These are phyloP conservation scores for Verbena officinalis DNA, from an alignment of 257 asterid species.

Conservation along the genomic window DNA sequence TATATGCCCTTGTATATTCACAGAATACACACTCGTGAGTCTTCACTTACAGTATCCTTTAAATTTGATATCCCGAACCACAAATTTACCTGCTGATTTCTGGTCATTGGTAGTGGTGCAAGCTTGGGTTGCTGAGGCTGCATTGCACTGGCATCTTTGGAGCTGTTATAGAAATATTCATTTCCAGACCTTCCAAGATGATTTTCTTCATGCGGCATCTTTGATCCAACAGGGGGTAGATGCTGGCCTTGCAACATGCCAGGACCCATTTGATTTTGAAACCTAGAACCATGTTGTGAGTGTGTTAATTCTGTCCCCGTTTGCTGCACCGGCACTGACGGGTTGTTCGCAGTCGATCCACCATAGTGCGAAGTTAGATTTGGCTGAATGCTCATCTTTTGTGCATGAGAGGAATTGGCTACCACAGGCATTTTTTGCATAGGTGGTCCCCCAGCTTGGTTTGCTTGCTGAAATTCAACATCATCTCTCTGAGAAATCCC, in stretches of 20 bases:
- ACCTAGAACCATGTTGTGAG: conserved; percentile 54
- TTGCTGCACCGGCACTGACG: conserved; percentile 48
- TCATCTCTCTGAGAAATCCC: conserved; percentile 58
- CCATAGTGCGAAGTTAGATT: conserved; percentile 51
- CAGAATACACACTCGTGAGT: not conserved
- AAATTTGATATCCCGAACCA: conserved; percentile 11
- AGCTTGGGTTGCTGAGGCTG: conserved; percentile 80
- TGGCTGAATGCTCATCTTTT: conserved; percentile 49
- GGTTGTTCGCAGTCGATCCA: conserved; percentile 46
- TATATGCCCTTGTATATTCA: not conserved
- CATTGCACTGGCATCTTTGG: conserved; percentile 52
- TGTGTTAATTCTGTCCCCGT: conserved; percentile 50
- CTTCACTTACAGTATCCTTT: conserved; percentile 9
- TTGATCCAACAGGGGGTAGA: conserved; percentile 55
- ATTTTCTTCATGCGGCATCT: conserved; percentile 63
- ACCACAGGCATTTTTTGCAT: conserved; percentile 46
- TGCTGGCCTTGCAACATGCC: conserved; percentile 61
- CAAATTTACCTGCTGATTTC: conserved; percentile 71
- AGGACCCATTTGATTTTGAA: conserved; percentile 67
- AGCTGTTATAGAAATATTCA: conserved; percentile 50
- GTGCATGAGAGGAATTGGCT: conserved; percentile 43
- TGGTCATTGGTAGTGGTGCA: conserved; percentile 71
- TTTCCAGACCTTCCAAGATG: conserved; percentile 63
- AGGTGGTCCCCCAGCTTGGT: conserved; percentile 56
- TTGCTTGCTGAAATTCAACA: conserved; percentile 55